Evolutionary conservation across 176 grass and related monocot genomes (phyloP), one percentile per base, ranked within the genome.

Genomic region (Urochloa ruziziensis): DNA sequence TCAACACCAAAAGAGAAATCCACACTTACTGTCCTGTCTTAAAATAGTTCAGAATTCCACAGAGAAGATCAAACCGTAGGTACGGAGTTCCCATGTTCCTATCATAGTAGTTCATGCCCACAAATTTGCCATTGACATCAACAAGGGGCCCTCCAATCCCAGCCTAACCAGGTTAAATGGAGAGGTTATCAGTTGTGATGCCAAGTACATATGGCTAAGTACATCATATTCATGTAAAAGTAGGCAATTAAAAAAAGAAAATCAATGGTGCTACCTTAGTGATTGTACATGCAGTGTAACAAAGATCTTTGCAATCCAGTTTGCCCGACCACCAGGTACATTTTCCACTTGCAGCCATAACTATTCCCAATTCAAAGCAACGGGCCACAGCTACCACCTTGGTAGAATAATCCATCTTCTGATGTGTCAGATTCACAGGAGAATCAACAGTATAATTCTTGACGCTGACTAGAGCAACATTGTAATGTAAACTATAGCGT

Each of bases 61-160:
- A 5, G 14, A 77, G 56, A 39, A 16, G 35, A 77, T 60, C 24
- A 39, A 16, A 60, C 3, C 1, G 10, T 24, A 61, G 15, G 15
- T 28, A 77, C 0, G 23, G 34, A 4, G 54, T 77, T 77, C 23
- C 39, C 39, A 40, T 59, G 9, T 17, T 27, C 7, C 2, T 1
- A 17, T 29, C n/a, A 27, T 60, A 77, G 74, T 28, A 77, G 35
- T 77, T 77, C 53, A 77, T 77, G 12, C 51, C 73, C 13, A 57
- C 0, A 58, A 37, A 58, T 3, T 25, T 75, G 0, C 32, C 74
- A 10, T 60, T 5, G n/a, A 39, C 5, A 75, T 25, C 54, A 42
- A 77, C 34, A 77, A 77, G 74, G 14, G 54, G 35, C 14, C 74
- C 74, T 77, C 67, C 67, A 46, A 70, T 70, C 67, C 36, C 67